A percentile compares a stretch with the other conserved stretches of the same genome.
Conservation (phyloP, 176 grass and related monocot genomes). For the Microstegium vimineum region DNA sequence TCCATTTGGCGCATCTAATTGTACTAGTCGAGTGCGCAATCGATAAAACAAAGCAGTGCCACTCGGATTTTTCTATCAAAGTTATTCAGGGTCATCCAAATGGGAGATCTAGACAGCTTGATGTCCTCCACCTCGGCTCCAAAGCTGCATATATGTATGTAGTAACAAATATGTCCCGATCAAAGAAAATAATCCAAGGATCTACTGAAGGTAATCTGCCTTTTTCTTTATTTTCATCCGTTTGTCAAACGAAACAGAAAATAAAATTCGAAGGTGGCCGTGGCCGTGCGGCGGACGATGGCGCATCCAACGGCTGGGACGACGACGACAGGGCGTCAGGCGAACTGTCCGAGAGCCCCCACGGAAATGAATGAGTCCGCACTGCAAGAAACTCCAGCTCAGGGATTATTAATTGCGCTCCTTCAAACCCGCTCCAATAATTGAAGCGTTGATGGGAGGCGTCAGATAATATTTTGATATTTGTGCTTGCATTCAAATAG, state of each 20-base stretch:
- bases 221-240: neutral
- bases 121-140: neutral
- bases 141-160: neutral
- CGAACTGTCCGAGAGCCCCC: neutral
- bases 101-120: neutral
- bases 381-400: neutral
- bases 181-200: neutral
- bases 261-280: neutral
- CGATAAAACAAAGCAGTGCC: neutral
- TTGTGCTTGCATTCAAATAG: too few species aligned
- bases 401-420: neutral
- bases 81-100: neutral
- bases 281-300: neutral
- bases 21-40: neutral
- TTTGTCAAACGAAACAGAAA: neutral
- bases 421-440: neutral
- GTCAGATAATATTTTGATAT: too few species aligned
- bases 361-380: neutral
- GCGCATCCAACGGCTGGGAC: neutral
- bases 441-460: neutral
- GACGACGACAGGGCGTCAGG: neutral
- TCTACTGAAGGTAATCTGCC: neutral
- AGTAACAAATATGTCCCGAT: neutral
- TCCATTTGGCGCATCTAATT: neutral
- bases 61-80: neutral